Conservation (phyloP, 2,329 filamentous ascomycete genomes). For the Allantophomopsis cytisporea region DNA sequence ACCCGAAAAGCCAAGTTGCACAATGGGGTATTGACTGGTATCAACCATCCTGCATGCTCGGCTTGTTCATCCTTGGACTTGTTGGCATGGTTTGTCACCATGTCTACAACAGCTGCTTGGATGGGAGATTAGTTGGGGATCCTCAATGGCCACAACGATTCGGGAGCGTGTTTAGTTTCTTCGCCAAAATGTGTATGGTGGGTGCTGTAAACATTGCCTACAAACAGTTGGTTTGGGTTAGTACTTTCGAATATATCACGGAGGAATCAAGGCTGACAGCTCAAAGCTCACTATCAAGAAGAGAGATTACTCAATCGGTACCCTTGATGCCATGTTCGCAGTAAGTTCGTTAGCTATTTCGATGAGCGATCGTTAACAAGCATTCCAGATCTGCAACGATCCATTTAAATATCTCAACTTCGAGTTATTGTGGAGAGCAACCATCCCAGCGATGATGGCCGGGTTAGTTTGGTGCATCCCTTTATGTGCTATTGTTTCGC, state of each 20-base stretch:
- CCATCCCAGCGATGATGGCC: not conserved
- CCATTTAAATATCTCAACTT: not conserved
- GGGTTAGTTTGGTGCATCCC: not conserved
- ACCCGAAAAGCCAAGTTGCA: not conserved
- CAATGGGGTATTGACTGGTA: not conserved
- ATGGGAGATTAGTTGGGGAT: not conserved
- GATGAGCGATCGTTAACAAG: no score
- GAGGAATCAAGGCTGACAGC: no score
- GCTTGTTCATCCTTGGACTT: not conserved
- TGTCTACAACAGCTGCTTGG: not conserved
- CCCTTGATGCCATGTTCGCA: no score
- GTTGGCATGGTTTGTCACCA: not conserved
- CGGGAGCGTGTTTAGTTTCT: not conserved
- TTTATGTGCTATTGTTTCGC: not conserved
- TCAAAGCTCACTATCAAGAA: no score
- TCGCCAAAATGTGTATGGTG: not conserved
- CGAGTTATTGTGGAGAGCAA: not conserved
- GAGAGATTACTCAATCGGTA: no score
- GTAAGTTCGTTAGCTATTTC: no score
- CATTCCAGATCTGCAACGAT: no score
- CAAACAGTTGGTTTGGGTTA: not conserved
- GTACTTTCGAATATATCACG: not conserved
- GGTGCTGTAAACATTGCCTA: not conserved
- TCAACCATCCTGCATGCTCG: not conserved
- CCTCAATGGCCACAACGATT: slow-evolving; percentile 1